Base-by-base conservation (phyloP, 345 rosid species). In the Citrus medica region DNA sequence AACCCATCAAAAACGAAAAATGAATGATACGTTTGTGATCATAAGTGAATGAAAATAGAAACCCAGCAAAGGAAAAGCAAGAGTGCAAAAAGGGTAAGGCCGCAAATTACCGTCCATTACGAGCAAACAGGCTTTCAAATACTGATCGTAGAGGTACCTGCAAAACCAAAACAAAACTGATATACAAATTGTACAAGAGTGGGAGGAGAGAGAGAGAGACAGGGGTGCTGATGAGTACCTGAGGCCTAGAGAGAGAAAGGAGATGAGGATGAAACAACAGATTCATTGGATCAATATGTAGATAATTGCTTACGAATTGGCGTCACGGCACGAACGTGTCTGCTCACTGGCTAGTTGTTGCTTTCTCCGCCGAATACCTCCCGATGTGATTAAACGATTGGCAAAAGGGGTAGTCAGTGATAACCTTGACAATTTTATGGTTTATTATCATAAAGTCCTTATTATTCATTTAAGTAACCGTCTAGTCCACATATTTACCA, bases 101-200 rank as follows among this genome's bases (percentile, higher is more conserved):
- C 67, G 78, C 14, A 9, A 76, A 75, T 55, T 85, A 94, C 98
- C 97, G 80, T 87, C 86, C 90, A 85, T 90, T 83, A 81, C 42
- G 42, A 70, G 82, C 76, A 19, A 76, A 66, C 66, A 84, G 77
- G 63, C 48, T 71, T 24, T 55, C 81, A 77, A 82, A 75, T 42
- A 84, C 78, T 35, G 90, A 88, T 55, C 74, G 46, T 19, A 83
- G 27, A 69, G 86, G 87, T 71, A 70, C 85, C 98, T 92, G 78
- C 30, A 83, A 87, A 72, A 7, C 16, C 30, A 37, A n/a, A 30
- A 5, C 22, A 75, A 4, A 53, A 17, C 0, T 16, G 58, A 19
- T 71, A 55, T 28, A 8, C 40, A 32, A 51, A 53, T 17, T 71
- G n/a, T n/a, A 13, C n/a, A 5, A 55, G 28, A 33, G 37, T 35